Percentiles rank a stretch among this genome's conserved stretches.
Conservation (phyloP, 495 filamentous ascomycete species). For the Letharia columbiana region DNA sequence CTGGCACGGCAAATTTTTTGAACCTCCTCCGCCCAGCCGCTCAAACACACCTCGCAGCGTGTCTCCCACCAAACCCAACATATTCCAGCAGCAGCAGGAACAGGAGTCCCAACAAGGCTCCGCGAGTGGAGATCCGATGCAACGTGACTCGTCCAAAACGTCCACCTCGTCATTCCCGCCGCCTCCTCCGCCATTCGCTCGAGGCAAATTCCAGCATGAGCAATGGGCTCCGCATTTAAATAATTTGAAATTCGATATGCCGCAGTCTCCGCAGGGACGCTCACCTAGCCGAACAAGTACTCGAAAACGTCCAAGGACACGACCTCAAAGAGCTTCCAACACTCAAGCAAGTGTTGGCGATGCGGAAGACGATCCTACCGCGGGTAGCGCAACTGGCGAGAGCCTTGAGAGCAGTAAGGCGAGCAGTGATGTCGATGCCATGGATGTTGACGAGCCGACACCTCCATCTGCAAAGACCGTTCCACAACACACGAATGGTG, state of each 20-base stretch:
- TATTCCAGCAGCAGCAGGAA: conserved; percentile 10
- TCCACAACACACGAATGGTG: conserved; percentile 1
- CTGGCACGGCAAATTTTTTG: conserved; percentile 53
- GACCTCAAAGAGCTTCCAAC: conserved; percentile 32
- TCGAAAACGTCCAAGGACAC: conserved; percentile 32
- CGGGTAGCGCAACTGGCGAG: conserved; percentile 14
- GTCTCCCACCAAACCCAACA: conserved; percentile 31
- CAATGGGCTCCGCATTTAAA: conserved; percentile 59
- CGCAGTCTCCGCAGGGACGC: conserved; percentile 34
- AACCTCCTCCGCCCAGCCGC: conserved; percentile 29
- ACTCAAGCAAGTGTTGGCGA: conserved; percentile 41
- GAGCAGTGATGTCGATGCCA: conserved; percentile 30
- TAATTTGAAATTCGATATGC: conserved; percentile 49
- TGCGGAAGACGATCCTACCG: conserved; percentile 22
- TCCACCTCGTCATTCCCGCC: conserved; percentile 20
- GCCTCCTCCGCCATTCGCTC: conserved; percentile 30
- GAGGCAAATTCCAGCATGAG: conserved; percentile 52
- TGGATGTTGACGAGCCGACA: conserved; percentile 39
- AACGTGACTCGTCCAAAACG: conserved; percentile 20
- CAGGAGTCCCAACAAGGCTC: conserved; percentile 16
- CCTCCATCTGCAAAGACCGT: conserved; percentile 15
- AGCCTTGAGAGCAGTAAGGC: conserved; percentile 17
- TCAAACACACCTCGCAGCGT: conserved; percentile 32
- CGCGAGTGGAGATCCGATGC: not conserved
- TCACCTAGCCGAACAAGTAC: conserved; percentile 27